Evolutionary conservation across 495 filamentous ascomycete genomes (phyloP).

Genomic region (Neurospora tetrasperma): DNA sequence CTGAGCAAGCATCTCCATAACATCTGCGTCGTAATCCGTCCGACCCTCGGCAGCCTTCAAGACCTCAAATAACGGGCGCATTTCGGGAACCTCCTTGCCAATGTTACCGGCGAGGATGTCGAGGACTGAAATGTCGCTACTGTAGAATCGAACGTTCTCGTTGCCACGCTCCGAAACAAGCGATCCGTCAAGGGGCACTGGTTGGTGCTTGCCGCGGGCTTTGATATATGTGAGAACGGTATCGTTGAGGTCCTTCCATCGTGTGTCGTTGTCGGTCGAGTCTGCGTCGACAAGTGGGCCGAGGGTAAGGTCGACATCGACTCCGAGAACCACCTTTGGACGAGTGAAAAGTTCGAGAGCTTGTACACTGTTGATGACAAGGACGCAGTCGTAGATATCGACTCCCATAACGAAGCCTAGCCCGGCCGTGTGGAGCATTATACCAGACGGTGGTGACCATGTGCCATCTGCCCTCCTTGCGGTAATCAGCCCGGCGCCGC

Average conservation of each 20-base stretch:
- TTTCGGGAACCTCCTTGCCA: constrained; percentile 53
- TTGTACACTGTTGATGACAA: constrained; percentile 76
- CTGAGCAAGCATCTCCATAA: constrained; percentile 36
- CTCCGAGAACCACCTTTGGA: constrained; percentile 65
- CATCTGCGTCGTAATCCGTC: constrained; percentile 51
- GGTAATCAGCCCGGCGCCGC: constrained; percentile 72
- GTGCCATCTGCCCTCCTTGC: constrained; percentile 69
- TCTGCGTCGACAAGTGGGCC: constrained; percentile 72
- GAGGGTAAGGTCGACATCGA: constrained; percentile 64
- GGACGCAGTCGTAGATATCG: constrained; percentile 87
- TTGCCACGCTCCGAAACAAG: constrained; percentile 75
- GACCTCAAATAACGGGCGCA: constrained; percentile 61
- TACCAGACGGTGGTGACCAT: constrained; percentile 83
- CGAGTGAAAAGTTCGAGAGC: constrained; percentile 74
- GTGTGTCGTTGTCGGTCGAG: constrained; percentile 63
- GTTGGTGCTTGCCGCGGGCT: constrained; percentile 72
- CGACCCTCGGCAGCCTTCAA: constrained; percentile 81
- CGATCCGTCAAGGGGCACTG: constrained; percentile 74
- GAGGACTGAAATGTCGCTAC: constrained; percentile 56
- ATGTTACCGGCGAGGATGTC: constrained; percentile 78
- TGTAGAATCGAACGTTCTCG: constrained; percentile 85
- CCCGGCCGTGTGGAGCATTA: constrained; percentile 77
- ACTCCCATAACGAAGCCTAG: constrained; percentile 83
- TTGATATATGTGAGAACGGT: constrained; percentile 86
- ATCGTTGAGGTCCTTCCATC: constrained; percentile 42